phyloP scores from a whole-genome alignment of 2,329 filamentous ascomycete species.

The Xylaria polymorpha region DNA sequence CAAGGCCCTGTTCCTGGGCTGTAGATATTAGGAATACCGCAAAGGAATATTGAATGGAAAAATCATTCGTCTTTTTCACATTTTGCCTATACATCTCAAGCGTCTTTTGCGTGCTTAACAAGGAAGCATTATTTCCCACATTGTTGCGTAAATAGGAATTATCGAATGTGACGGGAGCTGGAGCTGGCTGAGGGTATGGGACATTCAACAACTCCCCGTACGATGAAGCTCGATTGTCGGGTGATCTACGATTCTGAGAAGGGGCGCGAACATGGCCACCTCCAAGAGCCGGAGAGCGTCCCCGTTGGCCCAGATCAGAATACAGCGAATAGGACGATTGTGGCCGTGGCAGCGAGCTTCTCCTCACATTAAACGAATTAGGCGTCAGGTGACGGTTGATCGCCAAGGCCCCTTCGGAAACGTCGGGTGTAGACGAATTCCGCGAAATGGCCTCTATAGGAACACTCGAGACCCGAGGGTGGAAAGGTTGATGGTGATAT shows the following conservation, averaged over 20 bases:
- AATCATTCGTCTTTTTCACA: constrained; percentile 95
- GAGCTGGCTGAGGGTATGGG: constrained; percentile 82
- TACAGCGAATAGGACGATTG: constrained; percentile 79
- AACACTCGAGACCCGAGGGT: constrained; percentile 58
- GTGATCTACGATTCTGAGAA: constrained; percentile 66
- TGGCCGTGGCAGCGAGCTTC: constrained; percentile 74
- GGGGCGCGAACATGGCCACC: constrained; percentile 58
- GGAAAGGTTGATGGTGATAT: constrained; percentile 67
- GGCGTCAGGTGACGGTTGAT: constrained; percentile 73
- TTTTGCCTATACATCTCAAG: constrained; percentile 98
- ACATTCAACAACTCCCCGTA: constrained; percentile 72
- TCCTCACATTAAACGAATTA: constrained; percentile 63
- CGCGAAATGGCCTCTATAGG: constrained; percentile 56
- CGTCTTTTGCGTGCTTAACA: constrained; percentile 91
- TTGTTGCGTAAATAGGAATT: constrained; percentile 82
- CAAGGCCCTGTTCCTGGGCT: constrained; percentile 79
- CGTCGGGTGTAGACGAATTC: constrained; percentile 63
- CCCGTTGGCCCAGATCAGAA: constrained; percentile 74
- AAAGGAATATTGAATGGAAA: constrained; percentile 93
- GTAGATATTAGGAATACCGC: constrained; percentile 93
- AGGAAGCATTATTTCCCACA: constrained; percentile 89
- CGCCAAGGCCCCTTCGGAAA: constrained; percentile 61
- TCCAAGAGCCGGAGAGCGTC: constrained; percentile 67
- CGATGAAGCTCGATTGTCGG: constrained; percentile 64
- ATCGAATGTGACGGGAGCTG: constrained; percentile 76